Evolutionary conservation across 139 green algal species (phyloP).

Genomic region (Closterium sp.): DNA sequence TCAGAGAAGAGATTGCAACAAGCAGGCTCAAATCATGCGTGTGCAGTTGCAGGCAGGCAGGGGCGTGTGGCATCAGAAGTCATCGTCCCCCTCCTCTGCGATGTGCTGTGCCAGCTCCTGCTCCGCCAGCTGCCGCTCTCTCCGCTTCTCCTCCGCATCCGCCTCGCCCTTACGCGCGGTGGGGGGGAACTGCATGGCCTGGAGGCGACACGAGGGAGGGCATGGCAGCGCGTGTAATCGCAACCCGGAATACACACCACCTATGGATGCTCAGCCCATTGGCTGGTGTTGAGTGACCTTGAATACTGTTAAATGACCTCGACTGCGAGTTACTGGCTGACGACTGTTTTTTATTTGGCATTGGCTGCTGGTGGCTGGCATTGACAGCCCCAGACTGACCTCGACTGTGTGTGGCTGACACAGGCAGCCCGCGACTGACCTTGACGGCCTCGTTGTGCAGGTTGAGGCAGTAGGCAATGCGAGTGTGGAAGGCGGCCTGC

Average conservation of each 20-base stretch:
- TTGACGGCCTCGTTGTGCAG: slow-evolving; percentile 89
- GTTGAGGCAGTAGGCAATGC: slow-evolving; percentile 95
- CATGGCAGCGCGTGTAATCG: background rate
- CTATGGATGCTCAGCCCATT: background rate
- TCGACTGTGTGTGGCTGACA: background rate
- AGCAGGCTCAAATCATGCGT: background rate
- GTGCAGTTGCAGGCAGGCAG: too few relatives aligned
- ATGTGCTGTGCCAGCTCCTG: slow-evolving; percentile 78
- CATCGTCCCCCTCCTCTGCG: slow-evolving; percentile 71
- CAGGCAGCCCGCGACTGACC: background rate
- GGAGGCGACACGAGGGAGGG: background rate
- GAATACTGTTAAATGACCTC: background rate
- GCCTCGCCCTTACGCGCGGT: slow-evolving; percentile 61
- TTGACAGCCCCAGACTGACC: background rate
- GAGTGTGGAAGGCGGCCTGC: slow-evolving; percentile 84
- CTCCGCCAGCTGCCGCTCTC: slow-evolving; percentile 74
- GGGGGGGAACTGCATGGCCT: slow-evolving; percentile 65
- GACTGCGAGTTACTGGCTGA: background rate
- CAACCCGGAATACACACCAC: background rate
- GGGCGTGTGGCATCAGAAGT: slow-evolving; percentile 49
- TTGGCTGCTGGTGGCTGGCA: background rate
- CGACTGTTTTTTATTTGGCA: background rate
- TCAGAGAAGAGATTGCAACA: background rate
- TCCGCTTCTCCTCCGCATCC: slow-evolving; percentile 64
- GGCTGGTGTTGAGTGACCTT: background rate